Evolutionary conservation across 1,139 yeast species (phyloP), one percentile per base, ranked within the genome.

Genomic region (Barnettozyma hawaiiensis): DNA sequence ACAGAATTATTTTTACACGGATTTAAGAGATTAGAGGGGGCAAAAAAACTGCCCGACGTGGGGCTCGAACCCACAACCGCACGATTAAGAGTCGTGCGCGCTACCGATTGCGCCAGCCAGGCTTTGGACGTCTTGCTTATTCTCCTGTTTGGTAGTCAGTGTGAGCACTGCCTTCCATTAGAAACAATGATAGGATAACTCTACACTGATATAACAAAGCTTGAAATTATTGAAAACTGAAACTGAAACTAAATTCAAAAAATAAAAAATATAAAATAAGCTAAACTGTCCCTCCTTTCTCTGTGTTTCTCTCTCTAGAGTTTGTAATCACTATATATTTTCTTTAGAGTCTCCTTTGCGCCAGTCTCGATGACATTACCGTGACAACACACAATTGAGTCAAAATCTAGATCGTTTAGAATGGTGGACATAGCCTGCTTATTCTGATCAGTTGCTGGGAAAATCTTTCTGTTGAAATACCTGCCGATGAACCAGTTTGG

Each of bases 331-430:
- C 28, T 38, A 32, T 39, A 45, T 7, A 41, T 24, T 16, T 32
- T 37, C 23, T 35, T 39, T 4, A 60, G 54, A 28, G 51, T 43
- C n/a, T 57, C 52, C 47, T 65, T 65, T 10, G 71, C 76, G 39
- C 66, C 62, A 6, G 58, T 54, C 14, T 71, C 75, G 43, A 77
- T 59, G 9, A 75, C 64, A 47, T 75, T 75, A 5, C 85, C 85
- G 53, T 78, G 85, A 50, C 79, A 72, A 51, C 71, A 67, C 31
- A 78, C 69, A 41, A 76, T 64, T 18, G 63, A 64, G 20, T 71
- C 66, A 47, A 76, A 71, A 33, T 71, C 70, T 77, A 76, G 70
- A 12, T 51, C 43, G n/a, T 42, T 32, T 40, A 60, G 49, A 35
- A 76, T 62, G 10, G 60, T 60, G 32, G 61, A 50, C 37, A 72